phyloP scores from a whole-genome alignment of 805 yeast genomes.

The Dipodascus albidus region DNA sequence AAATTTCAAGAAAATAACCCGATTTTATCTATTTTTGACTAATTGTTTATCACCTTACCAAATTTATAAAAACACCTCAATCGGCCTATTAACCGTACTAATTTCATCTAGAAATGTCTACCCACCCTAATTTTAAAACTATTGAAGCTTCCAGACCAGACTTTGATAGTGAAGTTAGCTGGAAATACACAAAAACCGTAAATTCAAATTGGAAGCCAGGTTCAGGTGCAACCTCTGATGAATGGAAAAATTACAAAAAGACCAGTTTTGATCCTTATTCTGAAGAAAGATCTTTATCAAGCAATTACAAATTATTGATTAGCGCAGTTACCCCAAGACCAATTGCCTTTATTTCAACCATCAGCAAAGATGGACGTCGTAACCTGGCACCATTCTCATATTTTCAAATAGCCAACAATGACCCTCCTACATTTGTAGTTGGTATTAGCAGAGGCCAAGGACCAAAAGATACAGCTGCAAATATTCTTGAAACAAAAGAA shows the following conservation, averaged over 20 bases:
- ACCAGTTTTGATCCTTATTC: constrained; percentile 38
- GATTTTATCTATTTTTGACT: too few relatives aligned
- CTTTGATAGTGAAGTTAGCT: constrained; percentile 23
- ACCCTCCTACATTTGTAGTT: constrained; percentile 48
- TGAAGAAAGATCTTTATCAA: constrained; percentile 29
- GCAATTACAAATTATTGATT: constrained; percentile 39
- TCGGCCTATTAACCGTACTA: too few relatives aligned
- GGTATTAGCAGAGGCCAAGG: constrained; percentile 34
- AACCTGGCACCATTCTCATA: constrained; percentile 56
- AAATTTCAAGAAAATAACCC: too few relatives aligned
- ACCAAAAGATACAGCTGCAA: constrained; percentile 38
- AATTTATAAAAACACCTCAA: too few relatives aligned
- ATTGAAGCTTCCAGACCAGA: constrained; percentile 17
- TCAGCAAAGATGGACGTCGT: constrained; percentile 30
- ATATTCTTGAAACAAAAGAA: constrained; percentile 42
- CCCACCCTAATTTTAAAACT: constrained; percentile 19
- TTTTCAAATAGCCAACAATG: constrained; percentile 35
- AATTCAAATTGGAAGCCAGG: constrained; percentile 36
- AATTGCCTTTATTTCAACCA: constrained; percentile 44
- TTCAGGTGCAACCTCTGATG: constrained; percentile 34
- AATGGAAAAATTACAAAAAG: constrained; percentile 36
- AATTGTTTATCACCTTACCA: too few relatives aligned
- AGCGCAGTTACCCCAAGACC: constrained; percentile 51
- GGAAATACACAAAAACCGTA: constrained; percentile 11
- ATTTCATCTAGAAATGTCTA: too few relatives aligned